Base-by-base conservation (phyloP, 78 protist species). In the Guillardia theta region DNA sequence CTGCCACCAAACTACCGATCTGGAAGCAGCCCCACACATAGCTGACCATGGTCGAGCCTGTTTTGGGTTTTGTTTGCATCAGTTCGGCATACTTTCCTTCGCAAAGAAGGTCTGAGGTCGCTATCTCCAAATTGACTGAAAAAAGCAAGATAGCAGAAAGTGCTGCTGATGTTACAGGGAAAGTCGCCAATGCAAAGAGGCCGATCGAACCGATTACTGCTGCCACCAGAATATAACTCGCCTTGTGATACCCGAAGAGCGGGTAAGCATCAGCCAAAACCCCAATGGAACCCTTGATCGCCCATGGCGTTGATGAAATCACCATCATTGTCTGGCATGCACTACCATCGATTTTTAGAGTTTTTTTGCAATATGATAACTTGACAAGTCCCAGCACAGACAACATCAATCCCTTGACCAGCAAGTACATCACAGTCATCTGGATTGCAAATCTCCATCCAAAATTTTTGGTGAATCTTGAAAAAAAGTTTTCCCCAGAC, bases 191-290 rank as follows among this genome's bases (percentile, higher is more conserved):
- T 18, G 30, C 43, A 15, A 36, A 8, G 46, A 92, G n/a, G 18
- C 64, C 64, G 10, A 70, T 33, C 22, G 88, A 21, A 12, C 94
- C 94, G 8, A 94, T 21, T 3, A 78, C 1, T 41, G 64, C 88
- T 9, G 47, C 3, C 46, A 44, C 46, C 9, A 77, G 9, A 33
- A 92, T 50, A 87, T 95, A 95, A 92, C 47, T 62, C 45, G 48
- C 27, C 87, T 95, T 95, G 92, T 58, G 93, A 41, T 88, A 95
- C 21, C 96, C 96, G 46, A 50, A 45, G 0, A 93, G 83, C 22
- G 96, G 96, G 24, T 92, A 58, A 19, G 77, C 33, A 62, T 95
- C 96, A 18, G 92, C 41, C 2, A 95, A 1, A 4, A 44, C 88
- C 33, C 95, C 96, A 12, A 95, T 37, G 27, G 88, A 44, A 2